Conservation (phyloP, 2,329 filamentous ascomycete genomes). For the Sclerotinia subarctica region DNA sequence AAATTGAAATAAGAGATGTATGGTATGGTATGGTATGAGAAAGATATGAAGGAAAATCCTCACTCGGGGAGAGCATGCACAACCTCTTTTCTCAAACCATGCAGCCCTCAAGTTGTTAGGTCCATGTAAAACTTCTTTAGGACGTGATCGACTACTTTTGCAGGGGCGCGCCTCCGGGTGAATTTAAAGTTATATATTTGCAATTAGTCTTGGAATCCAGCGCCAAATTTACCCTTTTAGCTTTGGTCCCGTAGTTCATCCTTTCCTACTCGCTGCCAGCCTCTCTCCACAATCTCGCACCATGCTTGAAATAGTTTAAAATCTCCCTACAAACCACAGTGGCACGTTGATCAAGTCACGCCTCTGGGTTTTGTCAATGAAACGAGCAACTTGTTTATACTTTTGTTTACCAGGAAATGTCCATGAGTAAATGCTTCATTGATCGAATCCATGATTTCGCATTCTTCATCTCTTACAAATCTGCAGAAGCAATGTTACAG, state of each 20-base stretch:
- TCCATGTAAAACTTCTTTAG: background rate
- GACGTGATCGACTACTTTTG: conserved; percentile 5
- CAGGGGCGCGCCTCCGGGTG: background rate
- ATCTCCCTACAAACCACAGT: background rate
- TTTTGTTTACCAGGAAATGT: background rate
- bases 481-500: conserved; percentile 3
- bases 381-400: conserved; percentile 5
- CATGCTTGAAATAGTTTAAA: background rate
- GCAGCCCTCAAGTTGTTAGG: background rate
- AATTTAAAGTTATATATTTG: conserved; percentile 5
- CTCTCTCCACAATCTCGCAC: background rate
- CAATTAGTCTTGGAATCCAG: background rate
- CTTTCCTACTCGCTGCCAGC: background rate
- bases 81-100: background rate
- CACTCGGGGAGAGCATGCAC: background rate
- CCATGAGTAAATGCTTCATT: background rate
- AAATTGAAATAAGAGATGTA: background rate
- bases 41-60: background rate
- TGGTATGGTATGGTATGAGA: background rate
- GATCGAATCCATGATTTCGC: background rate
- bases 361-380: background rate
- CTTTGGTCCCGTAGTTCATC: background rate
- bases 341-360: conserved; percentile 1
- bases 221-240: background rate
- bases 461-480: background rate